Evolutionary conservation across 2,329 filamentous ascomycete species (phyloP), one percentile per base, ranked within the genome.

Genomic region (Arthroderma sp.): DNA sequence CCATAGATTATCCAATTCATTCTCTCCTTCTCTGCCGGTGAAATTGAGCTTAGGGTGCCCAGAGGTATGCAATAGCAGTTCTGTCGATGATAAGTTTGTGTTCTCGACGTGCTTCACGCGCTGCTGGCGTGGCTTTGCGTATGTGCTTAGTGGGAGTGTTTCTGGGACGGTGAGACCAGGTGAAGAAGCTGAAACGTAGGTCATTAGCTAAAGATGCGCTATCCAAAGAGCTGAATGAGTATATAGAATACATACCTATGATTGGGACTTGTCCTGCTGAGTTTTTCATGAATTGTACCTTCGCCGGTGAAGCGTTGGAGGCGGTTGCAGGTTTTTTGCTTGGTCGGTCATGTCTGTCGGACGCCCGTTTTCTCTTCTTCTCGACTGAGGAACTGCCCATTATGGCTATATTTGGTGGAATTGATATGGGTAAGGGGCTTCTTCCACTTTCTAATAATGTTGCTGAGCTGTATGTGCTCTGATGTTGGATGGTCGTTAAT

Each of bases 41-140:
- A 82, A 84, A 68, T 84, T 81, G 56, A 85, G 74, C 55, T 77
- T 79, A 13, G 79, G 73, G 61, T 85, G 82, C 53, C 78, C 72
- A 25, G 81, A 82, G 4, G 81, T 82, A 60, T 84, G 81, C 8
- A 84, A 74, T 37, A 84, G 74, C 5, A 84, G 66, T 57, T 81
- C 76, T 43, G 77, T 74, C 5, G 71, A 62, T 25, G 66, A 53
- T 62, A 77, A 66, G 53, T 67, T 68, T 28, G 66, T 63, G 61
- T 73, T 68, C 62, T 67, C 59, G 61, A 63, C 59, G 61, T 70
- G 62, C 54, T 59, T 60, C 66, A 51, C 52, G 58, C 43, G 63
- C 62, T 64, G 61, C 60, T 64, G 69, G 66, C 80, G 82, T 9
- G 75, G 68, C 58, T 78, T 77, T 67, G 81, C 74, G 55, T 76